These are phyloP conservation scores for Entrophospora sp. DNA, from an alignment of 192 early-diverging fungal genomes.

Conservation along the genomic window DNA sequence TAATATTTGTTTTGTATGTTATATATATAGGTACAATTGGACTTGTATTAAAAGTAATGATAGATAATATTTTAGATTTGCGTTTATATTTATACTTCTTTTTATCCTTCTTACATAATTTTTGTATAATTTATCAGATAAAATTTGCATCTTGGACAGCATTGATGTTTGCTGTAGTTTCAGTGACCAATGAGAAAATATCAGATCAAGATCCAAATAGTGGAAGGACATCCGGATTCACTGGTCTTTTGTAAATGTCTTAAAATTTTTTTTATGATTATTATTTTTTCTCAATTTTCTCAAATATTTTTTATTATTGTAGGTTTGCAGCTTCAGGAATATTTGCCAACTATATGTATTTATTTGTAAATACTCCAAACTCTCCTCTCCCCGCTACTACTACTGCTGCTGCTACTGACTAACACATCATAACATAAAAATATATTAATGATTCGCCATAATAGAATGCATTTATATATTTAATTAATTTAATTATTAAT, in stretches of 20 bases:
- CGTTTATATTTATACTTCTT: neutral
- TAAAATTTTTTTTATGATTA: neutral
- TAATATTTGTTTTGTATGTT: neutral
- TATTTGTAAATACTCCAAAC: too few relatives aligned
- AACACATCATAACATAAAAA: too few relatives aligned
- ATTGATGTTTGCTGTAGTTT: neutral
- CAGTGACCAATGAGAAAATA: neutral
- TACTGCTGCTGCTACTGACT: too few relatives aligned
- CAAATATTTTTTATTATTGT: neutral
- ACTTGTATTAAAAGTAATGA: neutral
- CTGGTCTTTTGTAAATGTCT: neutral
- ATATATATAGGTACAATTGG: neutral
- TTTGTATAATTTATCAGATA: neutral
- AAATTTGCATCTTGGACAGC: neutral
- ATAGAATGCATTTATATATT: too few relatives aligned
- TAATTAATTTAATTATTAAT: too few relatives aligned
- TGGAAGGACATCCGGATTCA: neutral
- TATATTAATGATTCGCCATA: too few relatives aligned
- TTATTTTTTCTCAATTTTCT: neutral
- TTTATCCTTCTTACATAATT: too few relatives aligned
- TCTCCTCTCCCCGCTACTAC: too few relatives aligned
- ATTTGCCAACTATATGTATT: neutral
- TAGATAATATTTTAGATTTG: neutral
- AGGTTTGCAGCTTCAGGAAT: neutral
- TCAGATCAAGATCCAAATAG: conserved; percentile 1